Base-by-base conservation (phyloP, 768 basidiomycete genomes). In the Mycena rosella region DNA sequence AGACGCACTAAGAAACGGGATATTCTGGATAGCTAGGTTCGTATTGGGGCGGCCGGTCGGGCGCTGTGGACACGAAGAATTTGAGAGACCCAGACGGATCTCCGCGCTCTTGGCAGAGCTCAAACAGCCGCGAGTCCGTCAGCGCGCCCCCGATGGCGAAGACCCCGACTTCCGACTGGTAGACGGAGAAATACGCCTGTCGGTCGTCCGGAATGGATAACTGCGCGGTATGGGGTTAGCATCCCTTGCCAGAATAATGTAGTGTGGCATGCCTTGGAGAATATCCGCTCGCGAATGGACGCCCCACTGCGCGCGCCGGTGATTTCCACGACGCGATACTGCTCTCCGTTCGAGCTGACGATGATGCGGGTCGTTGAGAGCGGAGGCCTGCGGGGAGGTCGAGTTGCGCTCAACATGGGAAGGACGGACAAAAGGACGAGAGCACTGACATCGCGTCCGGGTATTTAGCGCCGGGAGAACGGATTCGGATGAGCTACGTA, bases 51-150 rank as follows among this genome's bases (percentile, higher is more conserved):
- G 83, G 82, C 44, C 81, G 77, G 68, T 86, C 81, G 24, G 83
- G 83, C 11, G 79, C 81, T 1, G 83, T 81, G 14, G 85, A 85
- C 44, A 85, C 82, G 70, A 85, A 85, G 73, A 87, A 84, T 69
- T 84, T 85, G n/a, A 87, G 78, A 15, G 82, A 83, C 9, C 84
- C 85, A 49, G 84, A 81, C 15, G 84, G 76, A 66, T 85, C 84
- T 7, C 85, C 85, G 48, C 77, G 80, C 67, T 83, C 79, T 30
- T 75, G 79, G 73, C 85, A 87, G 15, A 84, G 71, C 40, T 79
- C 73, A 67, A 81, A 84, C 29, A 87, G 74, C 32, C 76, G 72
- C 18, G 75, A 69, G 69, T 87, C 81, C 55, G 78, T 79, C 54
- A 87, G 74, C 8, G 84, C 78, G 24, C 72, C 76, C 64, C 83